phyloP scores from a whole-genome alignment of 2,329 filamentous ascomycete genomes.

The Pseudopyrenochaeta lycopersici region DNA sequence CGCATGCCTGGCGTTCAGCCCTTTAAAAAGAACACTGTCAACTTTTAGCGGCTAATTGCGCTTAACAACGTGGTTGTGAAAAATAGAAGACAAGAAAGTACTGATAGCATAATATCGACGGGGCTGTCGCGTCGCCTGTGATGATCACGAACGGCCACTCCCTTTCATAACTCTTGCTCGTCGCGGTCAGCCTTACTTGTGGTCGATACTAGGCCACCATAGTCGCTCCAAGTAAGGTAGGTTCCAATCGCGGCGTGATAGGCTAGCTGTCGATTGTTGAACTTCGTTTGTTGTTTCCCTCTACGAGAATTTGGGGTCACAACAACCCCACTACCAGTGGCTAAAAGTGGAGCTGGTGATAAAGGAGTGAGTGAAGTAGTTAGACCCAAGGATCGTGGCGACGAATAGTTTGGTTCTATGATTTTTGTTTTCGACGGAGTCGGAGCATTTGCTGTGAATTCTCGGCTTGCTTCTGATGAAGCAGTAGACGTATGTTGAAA shows the following conservation, averaged over 20 bases:
- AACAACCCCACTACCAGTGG: not conserved
- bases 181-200: constrained; percentile 19
- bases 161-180: constrained; percentile 29
- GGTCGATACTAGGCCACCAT: constrained; percentile 54
- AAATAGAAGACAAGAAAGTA: not conserved
- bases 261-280: constrained; percentile 30
- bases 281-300: constrained; percentile 6
- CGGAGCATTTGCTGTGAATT: not conserved
- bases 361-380: not conserved
- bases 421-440: not conserved
- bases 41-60: not conserved
- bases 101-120: no score
- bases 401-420: not conserved
- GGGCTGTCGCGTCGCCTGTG: not conserved
- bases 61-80: not conserved
- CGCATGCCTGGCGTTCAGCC: constrained; percentile 11
- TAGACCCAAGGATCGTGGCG: not conserved
- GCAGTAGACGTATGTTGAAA: not conserved
- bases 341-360: no score
- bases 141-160: not conserved
- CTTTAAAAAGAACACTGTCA: constrained; percentile 1
- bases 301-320: not conserved
- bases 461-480: not conserved
- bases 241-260: constrained; percentile 41
- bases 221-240: constrained; percentile 53